These are phyloP conservation scores for Hypoxylon perforatum DNA, from an alignment of 495 filamentous ascomycete genomes.

Conservation along the genomic window DNA sequence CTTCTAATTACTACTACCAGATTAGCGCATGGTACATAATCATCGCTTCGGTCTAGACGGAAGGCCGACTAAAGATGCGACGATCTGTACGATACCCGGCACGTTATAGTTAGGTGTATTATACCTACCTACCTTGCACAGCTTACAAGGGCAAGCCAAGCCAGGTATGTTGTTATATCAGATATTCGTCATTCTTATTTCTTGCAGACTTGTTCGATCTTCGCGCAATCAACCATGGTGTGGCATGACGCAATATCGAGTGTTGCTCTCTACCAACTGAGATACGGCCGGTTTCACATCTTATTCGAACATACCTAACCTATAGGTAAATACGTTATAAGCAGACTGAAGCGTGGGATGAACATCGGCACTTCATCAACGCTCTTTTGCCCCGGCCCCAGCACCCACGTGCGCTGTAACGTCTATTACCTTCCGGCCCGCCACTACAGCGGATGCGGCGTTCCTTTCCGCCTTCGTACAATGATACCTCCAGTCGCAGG, in stretches of 20 bases:
- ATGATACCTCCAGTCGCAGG: slow-evolving; percentile 28
- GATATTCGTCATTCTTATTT: slow-evolving; percentile 40
- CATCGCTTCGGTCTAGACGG: slow-evolving; percentile 4
- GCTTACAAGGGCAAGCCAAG: slow-evolving; percentile 12
- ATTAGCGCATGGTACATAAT: slow-evolving; percentile 18
- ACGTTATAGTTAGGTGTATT: slow-evolving; percentile 29
- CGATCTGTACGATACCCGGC: no score
- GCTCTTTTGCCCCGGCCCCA: slow-evolving; percentile 21
- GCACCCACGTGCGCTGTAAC: slow-evolving; percentile 42
- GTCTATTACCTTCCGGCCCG: slow-evolving; percentile 32
- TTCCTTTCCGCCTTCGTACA: slow-evolving; percentile 37
- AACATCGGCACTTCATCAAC: slow-evolving; percentile 33
- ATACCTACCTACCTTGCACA: slow-evolving; percentile 18
- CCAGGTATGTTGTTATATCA: slow-evolving; percentile 40
- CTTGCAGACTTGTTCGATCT: slow-evolving; percentile 27
- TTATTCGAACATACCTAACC: not conserved
- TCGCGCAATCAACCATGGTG: slow-evolving; percentile 28
- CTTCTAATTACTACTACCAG: not conserved
- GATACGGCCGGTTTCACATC: not conserved
- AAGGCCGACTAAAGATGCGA: slow-evolving; percentile 12
- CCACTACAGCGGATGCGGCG: slow-evolving; percentile 35
- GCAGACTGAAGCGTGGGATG: slow-evolving; percentile 35
- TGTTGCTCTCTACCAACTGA: slow-evolving; percentile 7
- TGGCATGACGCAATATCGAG: slow-evolving; percentile 1
- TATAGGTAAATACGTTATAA: slow-evolving; percentile 13